Evolutionary conservation across 768 basidiomycete species (phyloP).

Genomic region (Sporobolomyces phaffii): DNA sequence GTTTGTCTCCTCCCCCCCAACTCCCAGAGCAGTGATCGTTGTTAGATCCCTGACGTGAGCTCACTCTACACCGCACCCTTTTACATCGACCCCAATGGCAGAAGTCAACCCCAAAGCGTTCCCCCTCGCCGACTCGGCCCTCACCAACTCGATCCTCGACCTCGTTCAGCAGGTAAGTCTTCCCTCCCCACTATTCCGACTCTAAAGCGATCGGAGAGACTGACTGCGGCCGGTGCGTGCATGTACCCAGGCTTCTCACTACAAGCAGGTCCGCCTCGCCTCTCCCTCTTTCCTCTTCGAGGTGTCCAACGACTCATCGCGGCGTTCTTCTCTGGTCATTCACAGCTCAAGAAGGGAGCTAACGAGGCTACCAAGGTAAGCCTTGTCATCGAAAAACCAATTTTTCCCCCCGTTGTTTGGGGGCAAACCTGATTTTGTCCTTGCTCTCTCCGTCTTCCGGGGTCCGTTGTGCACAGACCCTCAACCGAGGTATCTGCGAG

Average conservation of each 20-base stretch:
- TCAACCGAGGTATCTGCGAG: conserved; percentile 92
- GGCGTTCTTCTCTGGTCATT: too few relatives aligned
- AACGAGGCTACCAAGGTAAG: conserved; percentile 88
- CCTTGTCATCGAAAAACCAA: too few relatives aligned
- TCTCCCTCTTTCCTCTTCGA: conserved; percentile 46
- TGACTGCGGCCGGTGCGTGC: conserved; percentile 54
- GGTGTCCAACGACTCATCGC: too few relatives aligned
- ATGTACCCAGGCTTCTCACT: conserved; percentile 83
- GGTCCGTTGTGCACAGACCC: conserved; percentile 14
- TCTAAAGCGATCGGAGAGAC: background rate
- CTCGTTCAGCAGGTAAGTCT: conserved; percentile 59
- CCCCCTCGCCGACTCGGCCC: conserved; percentile 60
- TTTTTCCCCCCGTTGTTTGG: too few relatives aligned
- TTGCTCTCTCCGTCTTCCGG: conserved; percentile 44
- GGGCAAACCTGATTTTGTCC: too few relatives aligned
- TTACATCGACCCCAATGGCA: conserved; percentile 4
- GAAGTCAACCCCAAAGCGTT: conserved; percentile 42
- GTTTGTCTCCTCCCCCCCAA: background rate
- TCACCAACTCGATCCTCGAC: conserved; percentile 96
- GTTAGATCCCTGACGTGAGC: conserved; percentile 16
- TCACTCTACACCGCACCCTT: background rate
- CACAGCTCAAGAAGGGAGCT: conserved; percentile 75
- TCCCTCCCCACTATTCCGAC: background rate
- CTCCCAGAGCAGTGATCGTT: conserved; percentile 9
- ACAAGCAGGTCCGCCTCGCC: conserved; percentile 62